A percentile compares a stretch with the other conserved stretches of the same genome.
These are phyloP conservation scores for Phylloboletellus chloephorus DNA, from an alignment of 1,284 basidiomycete species.

Conservation along the genomic window DNA sequence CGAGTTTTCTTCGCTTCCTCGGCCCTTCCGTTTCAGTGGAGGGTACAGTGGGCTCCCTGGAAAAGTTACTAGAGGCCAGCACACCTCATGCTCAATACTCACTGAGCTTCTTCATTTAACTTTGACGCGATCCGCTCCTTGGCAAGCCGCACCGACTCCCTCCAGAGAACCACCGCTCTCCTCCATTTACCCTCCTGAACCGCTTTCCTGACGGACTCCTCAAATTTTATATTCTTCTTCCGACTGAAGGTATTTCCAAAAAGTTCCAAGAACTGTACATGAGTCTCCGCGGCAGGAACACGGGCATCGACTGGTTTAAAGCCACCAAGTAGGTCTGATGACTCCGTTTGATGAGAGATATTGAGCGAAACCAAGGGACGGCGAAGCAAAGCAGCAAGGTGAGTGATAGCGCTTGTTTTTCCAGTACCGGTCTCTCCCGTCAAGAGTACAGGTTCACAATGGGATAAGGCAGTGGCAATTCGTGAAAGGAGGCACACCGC, in stretches of 20 bases:
- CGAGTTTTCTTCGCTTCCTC: conserved; percentile 71
- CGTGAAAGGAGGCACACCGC: conserved; percentile 79
- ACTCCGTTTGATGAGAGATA: conserved; percentile 95
- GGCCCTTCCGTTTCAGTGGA: conserved; percentile 44
- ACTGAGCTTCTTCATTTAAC: conserved; percentile 39
- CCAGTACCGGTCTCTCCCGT: conserved; percentile 99
- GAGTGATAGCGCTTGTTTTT: conserved; percentile 91
- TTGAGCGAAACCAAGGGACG: conserved; percentile 86
- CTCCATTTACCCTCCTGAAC: conserved; percentile 84
- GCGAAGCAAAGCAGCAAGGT: conserved; percentile 78
- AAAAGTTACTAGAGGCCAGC: conserved; percentile 3
- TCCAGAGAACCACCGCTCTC: conserved; percentile 80
- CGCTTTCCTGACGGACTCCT: conserved; percentile 80
- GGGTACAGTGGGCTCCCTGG: conserved; percentile 10
- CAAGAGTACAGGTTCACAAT: conserved; percentile 83
- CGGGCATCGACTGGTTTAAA: conserved; percentile 92
- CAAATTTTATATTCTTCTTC: conserved; percentile 86
- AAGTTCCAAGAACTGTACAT: conserved; percentile 75
- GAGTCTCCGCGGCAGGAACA: conserved; percentile 70
- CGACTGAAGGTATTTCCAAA: conserved; percentile 89
- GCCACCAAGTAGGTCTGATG: conserved; percentile 90
- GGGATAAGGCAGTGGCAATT: conserved; percentile 69
- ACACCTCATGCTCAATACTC: conserved; percentile 23
- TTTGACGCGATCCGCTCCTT: conserved; percentile 54
- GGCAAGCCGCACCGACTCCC: conserved; percentile 69